Percentiles rank a stretch among this genome's conserved stretches.
phyloP scores from a whole-genome alignment of 805 yeast genomes.

The Debaryomyces maramus region DNA sequence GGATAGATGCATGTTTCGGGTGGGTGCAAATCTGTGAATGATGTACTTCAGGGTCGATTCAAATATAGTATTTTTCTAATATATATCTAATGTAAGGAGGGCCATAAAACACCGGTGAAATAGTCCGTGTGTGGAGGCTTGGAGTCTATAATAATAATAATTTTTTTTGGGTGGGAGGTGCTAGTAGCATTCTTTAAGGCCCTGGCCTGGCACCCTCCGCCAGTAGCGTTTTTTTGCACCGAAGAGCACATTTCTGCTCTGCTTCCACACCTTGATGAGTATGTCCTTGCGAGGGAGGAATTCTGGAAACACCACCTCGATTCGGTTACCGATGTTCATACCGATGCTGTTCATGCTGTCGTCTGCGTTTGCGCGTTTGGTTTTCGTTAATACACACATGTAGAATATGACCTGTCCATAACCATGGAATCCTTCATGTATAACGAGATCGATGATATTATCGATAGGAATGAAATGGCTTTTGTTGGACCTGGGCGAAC shows the following conservation, averaged over 20 bases:
- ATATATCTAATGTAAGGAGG: too few species aligned
- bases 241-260: slow-evolving; percentile 38
- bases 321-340: slow-evolving; percentile 13
- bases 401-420: slow-evolving; percentile 64
- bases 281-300: slow-evolving; percentile 44
- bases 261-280: slow-evolving; percentile 39
- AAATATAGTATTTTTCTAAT: too few species aligned
- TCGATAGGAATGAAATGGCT: slow-evolving; percentile 55
- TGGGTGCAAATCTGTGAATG: too few species aligned
- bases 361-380: slow-evolving; percentile 11
- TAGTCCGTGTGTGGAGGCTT: too few species aligned
- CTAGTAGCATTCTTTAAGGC: slow-evolving; percentile 21
- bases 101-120: too few species aligned
- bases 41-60: too few species aligned
- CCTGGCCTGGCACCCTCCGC: slow-evolving; percentile 40
- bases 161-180: too few species aligned
- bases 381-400: slow-evolving; percentile 55
- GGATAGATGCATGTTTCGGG: too few species aligned
- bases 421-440: slow-evolving; percentile 75
- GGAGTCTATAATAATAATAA: too few species aligned
- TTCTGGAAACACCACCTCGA: slow-evolving; percentile 42
- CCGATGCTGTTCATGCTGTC: slow-evolving; percentile 6
- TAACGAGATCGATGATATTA: slow-evolving; percentile 60
- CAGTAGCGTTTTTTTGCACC: slow-evolving; percentile 29
- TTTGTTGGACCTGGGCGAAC: slow-evolving; percentile 16